These are phyloP conservation scores for Mycena haematopus DNA, from an alignment of 768 basidiomycete genomes.

Conservation along the genomic window DNA sequence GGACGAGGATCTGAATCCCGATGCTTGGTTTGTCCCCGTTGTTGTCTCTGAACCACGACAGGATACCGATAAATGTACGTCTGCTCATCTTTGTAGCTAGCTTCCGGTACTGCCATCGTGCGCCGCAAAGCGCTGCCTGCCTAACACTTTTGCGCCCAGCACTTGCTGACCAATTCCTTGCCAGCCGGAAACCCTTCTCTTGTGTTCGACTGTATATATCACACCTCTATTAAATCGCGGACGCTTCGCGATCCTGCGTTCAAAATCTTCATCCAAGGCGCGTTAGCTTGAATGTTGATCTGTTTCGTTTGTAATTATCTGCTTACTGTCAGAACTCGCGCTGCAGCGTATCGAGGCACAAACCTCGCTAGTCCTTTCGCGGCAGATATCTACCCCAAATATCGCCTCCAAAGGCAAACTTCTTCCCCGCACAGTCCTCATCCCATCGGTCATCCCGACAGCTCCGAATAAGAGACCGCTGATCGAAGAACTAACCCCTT, in stretches of 20 bases:
- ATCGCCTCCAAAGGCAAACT: conserved; percentile 79
- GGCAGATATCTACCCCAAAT: conserved; percentile 76
- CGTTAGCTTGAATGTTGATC: conserved; percentile 47
- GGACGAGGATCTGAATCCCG: conserved; percentile 45
- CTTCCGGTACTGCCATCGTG: background rate
- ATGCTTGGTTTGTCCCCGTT: conserved; percentile 71
- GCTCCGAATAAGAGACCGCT: conserved; percentile 41
- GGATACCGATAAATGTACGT: conserved; percentile 62
- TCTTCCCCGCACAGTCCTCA: conserved; percentile 57
- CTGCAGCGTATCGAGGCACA: conserved; percentile 73
- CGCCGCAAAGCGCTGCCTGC: conserved; percentile 7
- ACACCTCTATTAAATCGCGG: conserved; percentile 63
- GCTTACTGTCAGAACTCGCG: conserved; percentile 76
- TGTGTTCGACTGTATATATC: conserved; percentile 78
- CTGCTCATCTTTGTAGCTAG: background rate
- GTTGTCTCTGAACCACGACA: conserved; percentile 67
- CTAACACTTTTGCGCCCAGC: background rate
- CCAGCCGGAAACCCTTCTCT: conserved; percentile 72
- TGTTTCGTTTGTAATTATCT: conserved; percentile 13
- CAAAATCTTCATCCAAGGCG: conserved; percentile 74
- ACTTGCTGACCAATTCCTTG: conserved; percentile 10
- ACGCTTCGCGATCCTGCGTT: conserved; percentile 66
- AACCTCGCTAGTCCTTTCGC: conserved; percentile 63
- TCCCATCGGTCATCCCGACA: conserved; percentile 51
- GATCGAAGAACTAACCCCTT: conserved; percentile 51